phyloP scores from a whole-genome alignment of 129 eudicot genomes.

The Flaveria ramosissima region DNA sequence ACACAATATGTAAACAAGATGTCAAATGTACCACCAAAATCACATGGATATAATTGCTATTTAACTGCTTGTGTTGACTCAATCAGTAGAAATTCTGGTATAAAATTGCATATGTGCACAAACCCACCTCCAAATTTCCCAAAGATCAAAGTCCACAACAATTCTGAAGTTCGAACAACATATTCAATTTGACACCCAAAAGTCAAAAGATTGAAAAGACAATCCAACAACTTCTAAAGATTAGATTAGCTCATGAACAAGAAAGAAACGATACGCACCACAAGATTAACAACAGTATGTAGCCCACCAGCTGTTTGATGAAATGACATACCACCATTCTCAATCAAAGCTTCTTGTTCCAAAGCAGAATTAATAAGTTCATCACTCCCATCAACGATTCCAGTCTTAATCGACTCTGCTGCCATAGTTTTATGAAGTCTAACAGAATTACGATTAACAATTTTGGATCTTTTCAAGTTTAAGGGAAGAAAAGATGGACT shows the following conservation, averaged over 20 bases:
- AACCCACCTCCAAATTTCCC: no score
- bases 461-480: slow-evolving; percentile 15
- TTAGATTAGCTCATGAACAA: no score
- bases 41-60: no score
- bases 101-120: no score
- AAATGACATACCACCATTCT: slow-evolving; percentile 25
- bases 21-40: no score
- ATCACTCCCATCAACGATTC: slow-evolving; percentile 20
- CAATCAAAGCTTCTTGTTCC: slow-evolving; percentile 50
- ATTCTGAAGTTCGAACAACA: no score
- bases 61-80: no score
- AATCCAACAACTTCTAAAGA: background rate
- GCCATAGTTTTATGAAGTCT: slow-evolving; percentile 10
- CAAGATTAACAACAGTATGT: slow-evolving; percentile 44
- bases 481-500: background rate
- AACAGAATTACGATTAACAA: background rate
- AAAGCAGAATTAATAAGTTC: slow-evolving; percentile 32
- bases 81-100: no score
- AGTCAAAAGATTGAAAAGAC: background rate
- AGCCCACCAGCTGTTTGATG: slow-evolving; percentile 40
- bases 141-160: no score
- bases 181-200: background rate
- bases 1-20: no score
- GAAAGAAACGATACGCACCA: slow-evolving; percentile 44
- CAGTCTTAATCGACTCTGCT: slow-evolving; percentile 22